A percentile compares a stretch with the other conserved stretches of the same genome.
Evolutionary conservation across 2,329 filamentous ascomycete species (phyloP).

Genomic region (Alternaria gaisen): DNA sequence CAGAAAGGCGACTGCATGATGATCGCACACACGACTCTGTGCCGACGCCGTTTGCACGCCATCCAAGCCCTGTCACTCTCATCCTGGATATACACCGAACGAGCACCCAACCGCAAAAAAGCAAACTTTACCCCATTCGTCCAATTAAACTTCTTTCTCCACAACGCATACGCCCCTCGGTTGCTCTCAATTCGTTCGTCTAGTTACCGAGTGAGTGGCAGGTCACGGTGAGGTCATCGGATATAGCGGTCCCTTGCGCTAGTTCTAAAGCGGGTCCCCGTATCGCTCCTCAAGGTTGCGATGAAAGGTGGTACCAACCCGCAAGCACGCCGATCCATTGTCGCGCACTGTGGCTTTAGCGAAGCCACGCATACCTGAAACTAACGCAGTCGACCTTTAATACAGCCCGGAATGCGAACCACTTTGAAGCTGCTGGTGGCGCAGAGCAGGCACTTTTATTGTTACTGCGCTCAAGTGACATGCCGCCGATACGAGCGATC

Average conservation of each 20-base stretch:
- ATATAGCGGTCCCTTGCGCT: conserved; percentile 10
- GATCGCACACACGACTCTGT: conserved; percentile 10
- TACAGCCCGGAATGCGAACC: background rate
- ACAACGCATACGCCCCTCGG: background rate
- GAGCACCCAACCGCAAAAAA: conserved; percentile 2
- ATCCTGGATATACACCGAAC: conserved; percentile 7
- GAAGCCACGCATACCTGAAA: background rate
- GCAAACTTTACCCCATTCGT: conserved; percentile 6
- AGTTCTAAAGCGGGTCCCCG: background rate
- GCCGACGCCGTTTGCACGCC: conserved; percentile 15
- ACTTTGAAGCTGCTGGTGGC: background rate
- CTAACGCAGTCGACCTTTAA: background rate
- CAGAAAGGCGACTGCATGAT: conserved; percentile 14
- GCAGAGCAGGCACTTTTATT: background rate
- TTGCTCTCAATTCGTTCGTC: background rate
- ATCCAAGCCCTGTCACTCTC: conserved; percentile 9
- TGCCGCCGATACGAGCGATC: conserved; percentile 12
- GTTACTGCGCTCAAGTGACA: background rate
- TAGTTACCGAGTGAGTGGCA: conserved; percentile 1
- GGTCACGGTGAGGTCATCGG: conserved; percentile 18
- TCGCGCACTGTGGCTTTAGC: background rate
- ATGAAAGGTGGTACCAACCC: conserved; percentile 4
- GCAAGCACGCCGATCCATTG: background rate
- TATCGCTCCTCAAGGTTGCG: conserved; percentile 4
- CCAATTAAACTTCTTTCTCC: conserved; percentile 8